Conservation (phyloP, 768 basidiomycete genomes). For the Mycena amicta region DNA sequence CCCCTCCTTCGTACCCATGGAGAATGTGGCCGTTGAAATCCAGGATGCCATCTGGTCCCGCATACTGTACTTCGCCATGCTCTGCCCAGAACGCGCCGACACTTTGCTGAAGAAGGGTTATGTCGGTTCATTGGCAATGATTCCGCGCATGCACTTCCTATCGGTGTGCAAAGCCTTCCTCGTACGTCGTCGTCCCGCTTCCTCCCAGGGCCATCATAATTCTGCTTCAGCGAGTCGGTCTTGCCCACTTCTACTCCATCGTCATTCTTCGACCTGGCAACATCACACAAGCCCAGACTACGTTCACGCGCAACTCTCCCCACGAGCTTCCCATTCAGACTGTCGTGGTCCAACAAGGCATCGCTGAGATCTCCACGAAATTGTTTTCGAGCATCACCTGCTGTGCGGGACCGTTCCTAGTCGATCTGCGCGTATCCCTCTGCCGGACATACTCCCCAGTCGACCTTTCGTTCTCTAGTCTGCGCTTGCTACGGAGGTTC, state of each 20-base stretch:
- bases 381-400: background rate
- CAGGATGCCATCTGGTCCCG: background rate
- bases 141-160: background rate
- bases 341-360: background rate
- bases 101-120: too few species aligned
- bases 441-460: background rate
- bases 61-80: background rate
- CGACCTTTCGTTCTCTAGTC: background rate
- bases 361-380: background rate
- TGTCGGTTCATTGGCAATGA: too few species aligned
- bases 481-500: too few species aligned
- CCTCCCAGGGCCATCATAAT: background rate
- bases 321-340: background rate
- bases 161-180: background rate
- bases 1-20: background rate
- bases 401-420: background rate
- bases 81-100: background rate
- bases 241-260: background rate
- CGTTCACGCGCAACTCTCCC: background rate
- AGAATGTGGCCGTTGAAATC: background rate
- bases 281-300: background rate
- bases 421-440: background rate
- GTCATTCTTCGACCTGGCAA: too few species aligned
- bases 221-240: background rate
- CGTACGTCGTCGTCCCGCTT: background rate